Evolutionary conservation across 2,329 filamentous ascomycete genomes (phyloP).

Genomic region (Xylariaceae sp.): DNA sequence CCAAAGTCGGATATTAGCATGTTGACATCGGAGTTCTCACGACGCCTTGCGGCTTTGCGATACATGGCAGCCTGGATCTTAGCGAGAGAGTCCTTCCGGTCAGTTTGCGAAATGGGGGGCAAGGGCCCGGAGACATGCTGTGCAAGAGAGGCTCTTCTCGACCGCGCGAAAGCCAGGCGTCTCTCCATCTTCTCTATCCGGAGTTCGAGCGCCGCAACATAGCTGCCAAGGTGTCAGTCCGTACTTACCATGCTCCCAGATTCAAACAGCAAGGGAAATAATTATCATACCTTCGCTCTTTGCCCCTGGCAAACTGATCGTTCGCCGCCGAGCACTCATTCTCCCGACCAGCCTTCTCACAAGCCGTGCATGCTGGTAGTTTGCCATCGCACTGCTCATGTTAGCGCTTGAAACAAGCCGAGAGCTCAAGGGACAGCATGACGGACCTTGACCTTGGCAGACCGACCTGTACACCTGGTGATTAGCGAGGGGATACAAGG

Average conservation of each 20-base stretch:
- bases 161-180: slow-evolving; percentile 63
- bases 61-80: slow-evolving; percentile 58
- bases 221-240: slow-evolving; percentile 43
- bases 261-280: neutral
- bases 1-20: slow-evolving; percentile 91
- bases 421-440: slow-evolving; percentile 1
- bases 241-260: neutral
- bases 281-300: slow-evolving; percentile 69
- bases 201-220: slow-evolving; percentile 91
- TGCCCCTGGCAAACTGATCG: slow-evolving; percentile 91
- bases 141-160: slow-evolving; percentile 64
- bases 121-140: slow-evolving; percentile 58
- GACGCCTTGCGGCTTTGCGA: slow-evolving; percentile 57
- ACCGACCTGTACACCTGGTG: slow-evolving; percentile 50
- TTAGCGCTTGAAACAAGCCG: slow-evolving; percentile 9
- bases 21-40: slow-evolving; percentile 83
- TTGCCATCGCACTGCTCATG: slow-evolving; percentile 77
- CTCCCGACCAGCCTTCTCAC: slow-evolving; percentile 82
- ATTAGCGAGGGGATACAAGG: slow-evolving; percentile 14
- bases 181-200: slow-evolving; percentile 83
- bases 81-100: slow-evolving; percentile 60
- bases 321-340: slow-evolving; percentile 89
- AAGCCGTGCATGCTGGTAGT: slow-evolving; percentile 88
- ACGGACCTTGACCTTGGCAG: slow-evolving; percentile 81
- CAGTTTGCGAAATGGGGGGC: slow-evolving; percentile 39